These are phyloP conservation scores for Leptomonas pyrrhocoris DNA, from an alignment of 208 protist species.

Conservation along the genomic window DNA sequence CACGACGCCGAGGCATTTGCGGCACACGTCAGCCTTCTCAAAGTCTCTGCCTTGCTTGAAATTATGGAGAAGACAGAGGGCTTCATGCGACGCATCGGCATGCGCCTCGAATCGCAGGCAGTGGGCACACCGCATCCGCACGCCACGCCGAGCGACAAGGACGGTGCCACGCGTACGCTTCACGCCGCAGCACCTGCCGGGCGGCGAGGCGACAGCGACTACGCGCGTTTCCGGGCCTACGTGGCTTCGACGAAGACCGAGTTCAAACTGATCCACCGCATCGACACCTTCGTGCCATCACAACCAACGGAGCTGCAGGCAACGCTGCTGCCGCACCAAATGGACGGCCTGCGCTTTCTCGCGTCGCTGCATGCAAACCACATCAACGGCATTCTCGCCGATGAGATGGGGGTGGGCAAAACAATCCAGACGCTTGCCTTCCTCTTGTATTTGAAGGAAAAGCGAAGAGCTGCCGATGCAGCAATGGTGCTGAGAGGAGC, in stretches of 20 bases:
- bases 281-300: constrained; percentile 42
- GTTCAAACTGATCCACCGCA: constrained; percentile 53
- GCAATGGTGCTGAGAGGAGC: not conserved
- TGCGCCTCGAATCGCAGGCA: constrained; percentile 32
- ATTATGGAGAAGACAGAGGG: constrained; percentile 70
- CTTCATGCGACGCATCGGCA: constrained; percentile 64
- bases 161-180: not conserved
- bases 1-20: constrained; percentile 58
- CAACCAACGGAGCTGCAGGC: constrained; percentile 47
- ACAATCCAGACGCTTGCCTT: constrained; percentile 93
- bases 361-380: constrained; percentile 68
- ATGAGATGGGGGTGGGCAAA: constrained; percentile 97
- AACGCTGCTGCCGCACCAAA: constrained; percentile 95
- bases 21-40: constrained; percentile 52
- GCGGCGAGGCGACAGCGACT: constrained; percentile 8
- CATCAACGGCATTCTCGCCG: constrained; percentile 96
- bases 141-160: not conserved
- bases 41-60: constrained; percentile 53
- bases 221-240: constrained; percentile 59
- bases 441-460: constrained; percentile 58
- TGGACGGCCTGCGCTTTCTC: constrained; percentile 96
- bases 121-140: not conserved
- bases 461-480: not conserved
- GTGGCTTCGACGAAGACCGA: constrained; percentile 50
- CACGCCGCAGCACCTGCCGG: not conserved